A percentile compares a stretch with the other conserved stretches of the same genome.
Conservation (phyloP, 1,139 yeast genomes). For the Tardiomyces digboiensis region DNA sequence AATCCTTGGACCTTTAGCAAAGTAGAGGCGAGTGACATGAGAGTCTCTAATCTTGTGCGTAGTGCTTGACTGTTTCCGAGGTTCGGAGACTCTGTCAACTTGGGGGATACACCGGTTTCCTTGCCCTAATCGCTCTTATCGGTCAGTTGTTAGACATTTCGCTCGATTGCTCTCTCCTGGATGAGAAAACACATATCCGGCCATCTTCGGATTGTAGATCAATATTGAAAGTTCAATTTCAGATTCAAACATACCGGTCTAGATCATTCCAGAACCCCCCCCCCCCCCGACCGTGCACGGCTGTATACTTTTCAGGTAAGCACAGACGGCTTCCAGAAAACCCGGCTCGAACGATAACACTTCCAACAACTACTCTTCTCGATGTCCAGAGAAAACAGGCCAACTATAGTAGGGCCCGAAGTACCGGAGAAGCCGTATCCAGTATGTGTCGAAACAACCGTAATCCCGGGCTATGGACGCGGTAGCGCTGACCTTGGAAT, state of each 20-base stretch:
- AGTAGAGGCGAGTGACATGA: neutral
- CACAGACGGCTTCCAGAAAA: neutral
- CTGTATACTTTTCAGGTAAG: neutral
- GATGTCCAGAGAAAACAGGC: conserved; percentile 11
- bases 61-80: too few species aligned
- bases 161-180: too few species aligned
- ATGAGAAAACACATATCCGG: too few species aligned
- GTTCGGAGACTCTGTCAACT: too few species aligned
- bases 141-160: too few species aligned
- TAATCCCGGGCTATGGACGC: conserved; percentile 88
- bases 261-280: too few species aligned
- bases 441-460: conserved; percentile 39
- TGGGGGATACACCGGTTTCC: neutral
- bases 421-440: conserved; percentile 59
- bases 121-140: neutral
- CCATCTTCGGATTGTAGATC: too few species aligned
- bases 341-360: neutral
- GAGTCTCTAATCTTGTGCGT: too few species aligned
- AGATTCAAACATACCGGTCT: too few species aligned
- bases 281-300: conserved; percentile 10
- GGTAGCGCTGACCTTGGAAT: conserved; percentile 92
- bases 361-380: neutral
- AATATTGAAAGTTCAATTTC: too few species aligned
- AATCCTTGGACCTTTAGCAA: neutral
- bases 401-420: conserved; percentile 35